A percentile compares a stretch with the other conserved stretches of the same genome.
Evolutionary conservation across 345 rosid genomes (phyloP).

Genomic region (Salix suchowensis): DNA sequence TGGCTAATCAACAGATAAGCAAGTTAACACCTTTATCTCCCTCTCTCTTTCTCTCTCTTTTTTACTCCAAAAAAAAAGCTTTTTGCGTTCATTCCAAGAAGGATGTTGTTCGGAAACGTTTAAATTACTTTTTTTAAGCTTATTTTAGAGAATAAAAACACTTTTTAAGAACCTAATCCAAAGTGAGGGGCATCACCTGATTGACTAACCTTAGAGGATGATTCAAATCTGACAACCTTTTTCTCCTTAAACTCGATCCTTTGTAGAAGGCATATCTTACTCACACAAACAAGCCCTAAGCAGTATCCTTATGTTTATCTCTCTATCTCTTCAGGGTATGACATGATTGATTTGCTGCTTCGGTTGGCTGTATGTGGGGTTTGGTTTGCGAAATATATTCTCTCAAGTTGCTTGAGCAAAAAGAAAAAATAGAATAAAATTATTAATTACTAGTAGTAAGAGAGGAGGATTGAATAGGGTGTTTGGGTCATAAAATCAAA

Average conservation of each 20-base stretch:
- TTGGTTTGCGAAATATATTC: slow-evolving; percentile 18
- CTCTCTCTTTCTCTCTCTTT: neutral
- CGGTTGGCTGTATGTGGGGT: slow-evolving; percentile 4
- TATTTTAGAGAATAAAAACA: neutral
- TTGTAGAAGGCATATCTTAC: neutral
- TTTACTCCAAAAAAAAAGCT: neutral
- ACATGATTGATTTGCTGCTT: neutral
- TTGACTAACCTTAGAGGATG: neutral
- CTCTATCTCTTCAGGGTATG: neutral
- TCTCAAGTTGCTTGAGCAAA: slow-evolving; percentile 16
- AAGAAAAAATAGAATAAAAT: neutral
- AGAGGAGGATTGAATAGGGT: slow-evolving; percentile 5
- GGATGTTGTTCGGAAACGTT: neutral
- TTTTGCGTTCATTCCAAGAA: neutral
- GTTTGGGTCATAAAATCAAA: slow-evolving; percentile 3
- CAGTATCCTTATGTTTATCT: neutral
- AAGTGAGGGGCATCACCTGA: neutral
- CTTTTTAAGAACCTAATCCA: neutral
- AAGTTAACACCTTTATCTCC: neutral
- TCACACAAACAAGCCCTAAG: slow-evolving; percentile 15
- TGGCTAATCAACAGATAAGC: neutral
- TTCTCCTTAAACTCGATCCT: slow-evolving; percentile 1
- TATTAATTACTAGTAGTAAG: slow-evolving; percentile 16
- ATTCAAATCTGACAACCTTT: neutral
- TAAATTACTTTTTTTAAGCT: neutral